Conservation (phyloP, 2,329 filamentous ascomycete species). For the Ascochyta lentis region DNA sequence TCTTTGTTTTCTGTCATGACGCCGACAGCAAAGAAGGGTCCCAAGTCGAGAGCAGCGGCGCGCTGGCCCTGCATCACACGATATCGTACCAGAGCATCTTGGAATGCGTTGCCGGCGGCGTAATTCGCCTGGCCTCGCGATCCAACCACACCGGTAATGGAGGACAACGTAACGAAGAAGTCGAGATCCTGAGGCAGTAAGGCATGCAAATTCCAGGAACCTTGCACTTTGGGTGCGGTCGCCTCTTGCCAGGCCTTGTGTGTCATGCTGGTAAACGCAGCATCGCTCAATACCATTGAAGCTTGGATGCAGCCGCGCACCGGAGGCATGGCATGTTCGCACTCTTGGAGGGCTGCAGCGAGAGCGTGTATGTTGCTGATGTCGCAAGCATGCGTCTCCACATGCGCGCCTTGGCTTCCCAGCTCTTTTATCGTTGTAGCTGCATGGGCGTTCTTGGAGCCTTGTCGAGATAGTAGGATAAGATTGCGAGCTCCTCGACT, state of each 20-base stretch:
- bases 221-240: conserved; percentile 41
- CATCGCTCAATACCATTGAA: conserved; percentile 27
- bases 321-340: neutral
- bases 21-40: conserved; percentile 23
- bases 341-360: neutral
- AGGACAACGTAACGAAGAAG: conserved; percentile 35
- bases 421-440: conserved; percentile 21
- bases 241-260: conserved; percentile 15
- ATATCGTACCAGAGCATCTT: conserved; percentile 28
- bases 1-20: neutral
- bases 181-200: conserved; percentile 9
- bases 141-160: conserved; percentile 28
- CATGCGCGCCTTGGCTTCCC: conserved; percentile 1
- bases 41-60: conserved; percentile 23
- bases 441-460: too few species aligned
- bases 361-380: neutral
- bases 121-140: conserved; percentile 35
- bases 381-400: conserved; percentile 15
- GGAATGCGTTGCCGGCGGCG: conserved; percentile 29
- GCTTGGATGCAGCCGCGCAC: conserved; percentile 24
- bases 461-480: too few species aligned
- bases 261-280: conserved; percentile 22
- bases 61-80: conserved; percentile 8
- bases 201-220: conserved; percentile 40
- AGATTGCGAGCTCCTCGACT: too few species aligned